Conservation (phyloP, 2,329 filamentous ascomycete species). For the Chaetomiaceae sp. region DNA sequence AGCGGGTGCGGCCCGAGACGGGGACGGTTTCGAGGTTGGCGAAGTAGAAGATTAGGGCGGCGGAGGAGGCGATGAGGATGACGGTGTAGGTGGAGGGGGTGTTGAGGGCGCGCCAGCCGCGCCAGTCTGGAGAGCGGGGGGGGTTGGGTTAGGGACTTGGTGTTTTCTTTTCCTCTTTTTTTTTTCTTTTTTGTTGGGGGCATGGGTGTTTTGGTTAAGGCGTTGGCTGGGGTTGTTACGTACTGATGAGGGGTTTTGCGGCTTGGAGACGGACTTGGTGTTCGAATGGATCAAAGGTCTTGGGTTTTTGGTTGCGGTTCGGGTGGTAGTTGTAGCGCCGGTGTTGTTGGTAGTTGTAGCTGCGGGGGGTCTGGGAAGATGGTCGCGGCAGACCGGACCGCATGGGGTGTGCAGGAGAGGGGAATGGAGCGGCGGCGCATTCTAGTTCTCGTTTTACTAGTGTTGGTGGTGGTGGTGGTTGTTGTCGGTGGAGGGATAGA, state of each 20-base stretch:
- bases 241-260: slow-evolving; percentile 36
- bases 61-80: slow-evolving; percentile 37
- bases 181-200: no score
- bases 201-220: no score
- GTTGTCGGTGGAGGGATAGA: not conserved
- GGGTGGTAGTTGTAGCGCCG: slow-evolving; percentile 4
- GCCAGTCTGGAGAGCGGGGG: slow-evolving; percentile 21
- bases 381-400: no score
- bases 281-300: slow-evolving; percentile 8
- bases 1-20: slow-evolving; percentile 64
- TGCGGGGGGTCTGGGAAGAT: no score
- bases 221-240: no score
- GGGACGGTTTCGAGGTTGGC: slow-evolving; percentile 68
- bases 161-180: no score
- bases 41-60: slow-evolving; percentile 56
- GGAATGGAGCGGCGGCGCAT: not conserved
- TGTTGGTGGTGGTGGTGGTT: no score
- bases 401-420: not conserved
- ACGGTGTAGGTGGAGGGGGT: slow-evolving; percentile 37
- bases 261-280: slow-evolving; percentile 20
- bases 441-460: no score
- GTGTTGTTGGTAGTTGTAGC: not conserved
- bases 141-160: no score
- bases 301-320: not conserved
- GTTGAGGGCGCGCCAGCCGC: slow-evolving; percentile 28